A percentile compares a stretch with the other conserved stretches of the same genome.
phyloP scores from a whole-genome alignment of 495 filamentous ascomycete genomes.

The Copromyces sp. region DNA sequence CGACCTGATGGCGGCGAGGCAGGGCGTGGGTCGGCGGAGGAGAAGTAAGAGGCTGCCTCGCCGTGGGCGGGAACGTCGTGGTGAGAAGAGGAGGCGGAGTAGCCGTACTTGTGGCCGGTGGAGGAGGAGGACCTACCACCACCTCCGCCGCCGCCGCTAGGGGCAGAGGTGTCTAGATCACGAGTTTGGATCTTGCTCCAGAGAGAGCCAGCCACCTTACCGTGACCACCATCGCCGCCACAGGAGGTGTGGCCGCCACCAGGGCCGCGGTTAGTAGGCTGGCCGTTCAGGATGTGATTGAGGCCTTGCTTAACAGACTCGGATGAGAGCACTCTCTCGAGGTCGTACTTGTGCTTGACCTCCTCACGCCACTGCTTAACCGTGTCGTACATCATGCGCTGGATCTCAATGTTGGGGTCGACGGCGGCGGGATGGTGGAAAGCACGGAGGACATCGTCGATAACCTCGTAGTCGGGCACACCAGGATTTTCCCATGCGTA shows the following conservation, averaged over 20 bases:
- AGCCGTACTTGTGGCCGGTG: neutral
- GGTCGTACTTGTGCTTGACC: conserved; percentile 38
- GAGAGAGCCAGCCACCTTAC: conserved; percentile 37
- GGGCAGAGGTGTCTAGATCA: conserved; percentile 7
- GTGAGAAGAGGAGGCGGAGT: neutral
- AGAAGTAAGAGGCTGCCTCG: conserved; percentile 1
- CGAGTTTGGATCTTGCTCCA: conserved; percentile 38
- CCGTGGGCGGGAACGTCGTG: neutral
- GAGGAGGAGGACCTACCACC: neutral
- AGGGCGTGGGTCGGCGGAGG: neutral
- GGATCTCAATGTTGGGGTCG: conserved; percentile 61
- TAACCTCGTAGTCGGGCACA: conserved; percentile 66
- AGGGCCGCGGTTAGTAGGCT: conserved; percentile 17
- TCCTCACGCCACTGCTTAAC: conserved; percentile 68
- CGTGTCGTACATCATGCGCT: conserved; percentile 74
- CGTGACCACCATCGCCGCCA: conserved; percentile 38
- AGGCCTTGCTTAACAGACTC: conserved; percentile 69
- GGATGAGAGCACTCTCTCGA: conserved; percentile 62
- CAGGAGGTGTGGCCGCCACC: conserved; percentile 25
- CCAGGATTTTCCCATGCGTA: conserved; percentile 85
- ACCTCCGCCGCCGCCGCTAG: neutral
- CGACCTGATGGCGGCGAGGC: neutral
- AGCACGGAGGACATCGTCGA: conserved; percentile 61
- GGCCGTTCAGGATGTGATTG: conserved; percentile 49
- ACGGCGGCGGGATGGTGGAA: conserved; percentile 82